These are phyloP conservation scores for Capsicum baccatum DNA, from an alignment of 257 asterid species.

Conservation along the genomic window DNA sequence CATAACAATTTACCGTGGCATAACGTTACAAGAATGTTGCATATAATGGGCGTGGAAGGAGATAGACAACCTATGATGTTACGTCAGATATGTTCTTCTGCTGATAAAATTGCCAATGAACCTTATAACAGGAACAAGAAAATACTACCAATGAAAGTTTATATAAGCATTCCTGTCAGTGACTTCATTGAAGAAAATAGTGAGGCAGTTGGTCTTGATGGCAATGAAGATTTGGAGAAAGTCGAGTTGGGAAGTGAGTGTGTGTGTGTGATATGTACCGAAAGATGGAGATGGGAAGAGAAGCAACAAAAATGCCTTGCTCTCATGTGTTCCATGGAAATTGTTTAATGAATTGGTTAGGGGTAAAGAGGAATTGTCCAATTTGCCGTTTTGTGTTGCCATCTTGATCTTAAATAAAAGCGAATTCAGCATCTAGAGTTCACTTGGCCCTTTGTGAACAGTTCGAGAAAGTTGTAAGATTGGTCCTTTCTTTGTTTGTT, in stretches of 20 bases:
- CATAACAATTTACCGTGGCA: not conserved
- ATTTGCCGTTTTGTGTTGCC: slow-evolving; percentile 26
- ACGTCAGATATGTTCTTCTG: not conserved
- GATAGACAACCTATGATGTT: slow-evolving; percentile 8
- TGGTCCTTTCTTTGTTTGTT: not conserved
- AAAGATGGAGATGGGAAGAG: slow-evolving; percentile 13
- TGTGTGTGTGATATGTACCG: slow-evolving; percentile 33
- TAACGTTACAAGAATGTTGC: not conserved
- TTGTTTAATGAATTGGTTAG: slow-evolving; percentile 33
- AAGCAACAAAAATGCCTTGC: slow-evolving; percentile 31
- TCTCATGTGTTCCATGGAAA: slow-evolving; percentile 30
- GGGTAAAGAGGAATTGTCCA: slow-evolving; percentile 30
- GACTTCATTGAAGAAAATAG: not conserved
- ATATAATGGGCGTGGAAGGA: not conserved
- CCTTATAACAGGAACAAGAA: slow-evolving; percentile 16
- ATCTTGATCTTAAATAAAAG: too few relatives aligned
- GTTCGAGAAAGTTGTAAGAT: not conserved
- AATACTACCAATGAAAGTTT: slow-evolving; percentile 32
- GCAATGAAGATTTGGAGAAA: slow-evolving; percentile 8
- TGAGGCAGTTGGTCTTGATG: not conserved
- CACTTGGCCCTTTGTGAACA: not conserved
- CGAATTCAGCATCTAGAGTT: not conserved
- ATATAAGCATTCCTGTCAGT: not conserved
- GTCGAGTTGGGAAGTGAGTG: not conserved
- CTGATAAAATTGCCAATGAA: slow-evolving; percentile 24